A percentile compares a stretch with the other conserved stretches of the same genome.
These are phyloP conservation scores for Microstegium vimineum DNA, from an alignment of 176 grass and related monocot species.

Conservation along the genomic window DNA sequence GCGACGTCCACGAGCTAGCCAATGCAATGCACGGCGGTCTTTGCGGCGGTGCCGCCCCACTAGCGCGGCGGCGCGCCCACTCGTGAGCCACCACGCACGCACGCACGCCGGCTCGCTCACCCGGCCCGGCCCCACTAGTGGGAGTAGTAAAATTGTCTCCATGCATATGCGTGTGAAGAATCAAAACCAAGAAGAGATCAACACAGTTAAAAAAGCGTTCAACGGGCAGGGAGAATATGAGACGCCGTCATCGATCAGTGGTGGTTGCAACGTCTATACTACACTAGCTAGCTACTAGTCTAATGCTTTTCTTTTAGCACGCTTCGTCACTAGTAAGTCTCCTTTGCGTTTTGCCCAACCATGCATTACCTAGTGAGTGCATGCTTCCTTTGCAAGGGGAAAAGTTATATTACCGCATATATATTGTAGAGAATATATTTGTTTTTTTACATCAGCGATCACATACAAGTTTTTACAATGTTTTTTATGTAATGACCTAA, in stretches of 20 bases:
- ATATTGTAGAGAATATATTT: too few relatives aligned
- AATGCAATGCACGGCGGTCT: neutral
- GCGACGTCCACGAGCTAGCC: neutral
- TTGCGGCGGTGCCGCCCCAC: constrained; percentile 65
- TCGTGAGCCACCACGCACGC: neutral
- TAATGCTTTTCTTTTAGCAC: neutral
- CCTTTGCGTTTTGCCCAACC: neutral
- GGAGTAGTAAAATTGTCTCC: neutral
- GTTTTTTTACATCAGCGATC: too few relatives aligned
- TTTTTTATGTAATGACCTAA: neutral
- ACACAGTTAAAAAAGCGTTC: constrained; percentile 8
- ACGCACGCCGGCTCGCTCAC: too few relatives aligned
- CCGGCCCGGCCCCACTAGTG: neutral
- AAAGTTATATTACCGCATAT: too few relatives aligned
- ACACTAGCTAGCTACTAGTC: neutral
- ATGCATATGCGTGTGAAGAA: neutral
- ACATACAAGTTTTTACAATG: too few relatives aligned
- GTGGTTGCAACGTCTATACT: neutral
- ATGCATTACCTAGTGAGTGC: neutral
- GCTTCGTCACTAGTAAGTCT: neutral
- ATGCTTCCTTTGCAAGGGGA: too few relatives aligned
- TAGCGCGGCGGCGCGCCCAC: neutral
- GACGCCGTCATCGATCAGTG: neutral
- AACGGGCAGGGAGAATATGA: neutral
- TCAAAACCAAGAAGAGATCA: neutral